Evolutionary conservation across 352 stramenopile species (phyloP), one percentile per base, ranked within the genome.

Genomic region (Pythium sukuiense): DNA sequence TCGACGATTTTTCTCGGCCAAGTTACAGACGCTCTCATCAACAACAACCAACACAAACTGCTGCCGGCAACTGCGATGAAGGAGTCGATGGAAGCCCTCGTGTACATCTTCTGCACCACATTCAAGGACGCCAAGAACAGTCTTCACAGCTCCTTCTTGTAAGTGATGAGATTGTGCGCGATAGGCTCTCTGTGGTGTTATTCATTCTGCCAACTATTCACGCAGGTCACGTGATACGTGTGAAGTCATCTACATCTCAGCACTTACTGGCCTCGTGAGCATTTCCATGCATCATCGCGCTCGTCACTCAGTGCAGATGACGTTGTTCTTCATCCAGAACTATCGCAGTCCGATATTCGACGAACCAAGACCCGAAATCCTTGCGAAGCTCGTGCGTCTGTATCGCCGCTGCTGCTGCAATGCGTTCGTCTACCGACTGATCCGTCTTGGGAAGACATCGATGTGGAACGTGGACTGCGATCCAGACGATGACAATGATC

Each of bases 361-460:
- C 11, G 65, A 73, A 9, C 1, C 18, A 0, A 60, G 63, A 35
- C 18, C 32, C 3, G 20, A 33, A 4, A 14, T 55, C 13, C 16
- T 61, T 7, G 30, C 43, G 3, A 54, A 50, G 9, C 33, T 70
- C 20, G 12, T 73, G 33, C 61, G 58, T n/a, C 27, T 65, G 11
- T 73, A 73, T 53, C 61, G 67, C 14, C 57, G 33, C 2, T 63
- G 61, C 30, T 67, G 60, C 49, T 73, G 67, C 46, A 73, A 73
- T 32, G 57, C 62, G 7, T 55, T 41, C 20, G 49, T 70, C 5
- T 73, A 70, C 29, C 67, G 67, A 2, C 64, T 73, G 29, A 61
- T 73, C 12, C 67, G 67, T 9, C 54, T 73, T 1, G 61, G 67
- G 2, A 59, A 63, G 5, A 70, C 64, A 5, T 48, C 67, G 14